Evolutionary conservation across 345 rosid species (phyloP).

Genomic region (Moricandia moricandioides): DNA sequence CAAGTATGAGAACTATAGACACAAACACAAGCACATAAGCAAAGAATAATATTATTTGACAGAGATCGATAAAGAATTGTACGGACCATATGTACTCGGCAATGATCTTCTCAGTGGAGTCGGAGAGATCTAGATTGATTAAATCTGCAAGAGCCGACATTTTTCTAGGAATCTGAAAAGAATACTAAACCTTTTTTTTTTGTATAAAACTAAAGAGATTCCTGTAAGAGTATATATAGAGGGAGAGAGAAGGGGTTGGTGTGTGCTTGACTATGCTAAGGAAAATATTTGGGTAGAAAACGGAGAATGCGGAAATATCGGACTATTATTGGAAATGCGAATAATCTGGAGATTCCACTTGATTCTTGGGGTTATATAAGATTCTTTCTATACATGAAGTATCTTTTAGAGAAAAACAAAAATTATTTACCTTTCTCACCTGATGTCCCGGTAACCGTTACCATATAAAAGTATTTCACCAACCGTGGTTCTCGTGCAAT

Average conservation of each 20-base stretch:
- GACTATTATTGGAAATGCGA: constrained; percentile 23
- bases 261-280: constrained; percentile 22
- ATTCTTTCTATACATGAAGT: constrained; percentile 6
- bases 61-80: not conserved
- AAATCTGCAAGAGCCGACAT: constrained; percentile 61
- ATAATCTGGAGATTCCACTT: constrained; percentile 28
- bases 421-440: not conserved
- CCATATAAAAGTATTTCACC: not conserved
- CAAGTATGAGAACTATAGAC: not conserved
- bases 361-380: constrained; percentile 6
- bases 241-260: constrained; percentile 11
- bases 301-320: constrained; percentile 18
- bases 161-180: constrained; percentile 23
- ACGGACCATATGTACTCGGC: constrained; percentile 78
- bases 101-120: constrained; percentile 57
- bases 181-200: not conserved
- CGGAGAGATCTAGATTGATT: constrained; percentile 60
- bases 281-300: not conserved
- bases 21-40: constrained; percentile 6
- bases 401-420: not conserved
- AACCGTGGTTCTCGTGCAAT: constrained; percentile 6
- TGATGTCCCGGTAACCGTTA: not conserved
- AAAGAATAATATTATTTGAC: not conserved
- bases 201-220: constrained; percentile 8
- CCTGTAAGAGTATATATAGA: constrained; percentile 14